Base-by-base conservation (phyloP, 2,329 filamentous ascomycete genomes). In the Arthroderma sp. region DNA sequence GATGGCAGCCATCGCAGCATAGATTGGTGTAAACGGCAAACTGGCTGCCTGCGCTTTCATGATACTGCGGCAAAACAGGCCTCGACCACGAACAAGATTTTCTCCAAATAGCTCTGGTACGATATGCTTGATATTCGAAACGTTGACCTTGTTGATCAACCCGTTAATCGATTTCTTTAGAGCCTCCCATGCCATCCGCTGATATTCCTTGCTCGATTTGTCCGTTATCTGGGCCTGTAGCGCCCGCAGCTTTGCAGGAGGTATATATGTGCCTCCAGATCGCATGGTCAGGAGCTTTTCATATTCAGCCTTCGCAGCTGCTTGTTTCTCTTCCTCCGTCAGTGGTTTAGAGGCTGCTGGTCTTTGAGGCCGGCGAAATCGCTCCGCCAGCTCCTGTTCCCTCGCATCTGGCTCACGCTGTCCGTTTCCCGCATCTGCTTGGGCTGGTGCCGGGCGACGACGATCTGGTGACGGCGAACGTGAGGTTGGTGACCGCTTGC, bases 141-240 rank as follows among this genome's bases (percentile, higher is more conserved):
- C 88, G 73, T 97, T 97, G 77, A 96, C 87, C 77, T 98, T 98
- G 80, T 98, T 98, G 79, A 98, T 95, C 63, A 98, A 76, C 65
- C 93, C 93, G 70, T 98, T 97, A 74, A 98, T 95, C 53, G 88
- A 93, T 78, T 98, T 98, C 77, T 98, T 98, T 67, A 98, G 77
- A 11, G 91, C 91, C 73, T 98, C 93, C 93, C 93, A 98, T 7
- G 91, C 90, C 88, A 98, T 95, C 66, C 93, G 88, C 79, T 97
- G 93, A 70, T 95, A 97, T 74, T 97, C 93, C 73, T 95, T 94
- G 73, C 86, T 94, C 56, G 81, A 85, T 78, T 95, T 95, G 75
- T 98, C 93, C 61, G 90, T 96, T 71, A 98, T 95, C 73, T 95
- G 90, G 56, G 91, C 88, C 76, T 98, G 93, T 60, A 98, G 81